phyloP scores from a whole-genome alignment of 345 rosid species.

The Acer negundo region DNA sequence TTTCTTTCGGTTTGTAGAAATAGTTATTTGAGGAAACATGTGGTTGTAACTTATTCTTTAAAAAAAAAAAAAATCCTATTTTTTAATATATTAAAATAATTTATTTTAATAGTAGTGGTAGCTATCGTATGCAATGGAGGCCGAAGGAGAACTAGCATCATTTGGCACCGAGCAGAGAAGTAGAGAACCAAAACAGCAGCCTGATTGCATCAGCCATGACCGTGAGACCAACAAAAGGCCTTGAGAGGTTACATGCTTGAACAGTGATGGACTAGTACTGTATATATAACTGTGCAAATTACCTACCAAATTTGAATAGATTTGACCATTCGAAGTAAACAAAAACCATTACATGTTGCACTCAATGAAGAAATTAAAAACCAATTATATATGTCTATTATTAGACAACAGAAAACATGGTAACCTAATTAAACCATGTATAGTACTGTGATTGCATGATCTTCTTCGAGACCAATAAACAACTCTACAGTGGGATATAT shows the following conservation, averaged over 20 bases:
- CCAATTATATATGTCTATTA: background rate
- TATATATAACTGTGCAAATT: background rate
- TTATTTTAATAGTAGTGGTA: too few relatives aligned
- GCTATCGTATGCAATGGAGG: too few relatives aligned
- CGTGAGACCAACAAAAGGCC: background rate
- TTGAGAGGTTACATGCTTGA: background rate
- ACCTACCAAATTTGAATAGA: slow-evolving; percentile 12
- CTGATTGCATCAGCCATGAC: slow-evolving; percentile 2
- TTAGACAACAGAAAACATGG: background rate
- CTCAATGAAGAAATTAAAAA: background rate
- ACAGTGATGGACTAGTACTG: background rate
- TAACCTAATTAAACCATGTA: background rate
- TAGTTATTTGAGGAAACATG: too few relatives aligned
- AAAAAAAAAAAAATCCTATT: too few relatives aligned
- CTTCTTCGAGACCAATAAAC: background rate
- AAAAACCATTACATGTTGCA: background rate
- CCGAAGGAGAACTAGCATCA: too few relatives aligned
- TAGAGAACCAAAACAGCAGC: background rate
- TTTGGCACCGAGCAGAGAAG: background rate
- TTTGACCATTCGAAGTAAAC: background rate
- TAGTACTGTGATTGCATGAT: slow-evolving; percentile 9
- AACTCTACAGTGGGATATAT: background rate
- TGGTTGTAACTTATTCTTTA: too few relatives aligned
- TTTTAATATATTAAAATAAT: too few relatives aligned
- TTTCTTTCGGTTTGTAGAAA: too few relatives aligned